Conservation (phyloP, 192 early-diverging fungal genomes). For the Entomortierella chlamydospora region DNA sequence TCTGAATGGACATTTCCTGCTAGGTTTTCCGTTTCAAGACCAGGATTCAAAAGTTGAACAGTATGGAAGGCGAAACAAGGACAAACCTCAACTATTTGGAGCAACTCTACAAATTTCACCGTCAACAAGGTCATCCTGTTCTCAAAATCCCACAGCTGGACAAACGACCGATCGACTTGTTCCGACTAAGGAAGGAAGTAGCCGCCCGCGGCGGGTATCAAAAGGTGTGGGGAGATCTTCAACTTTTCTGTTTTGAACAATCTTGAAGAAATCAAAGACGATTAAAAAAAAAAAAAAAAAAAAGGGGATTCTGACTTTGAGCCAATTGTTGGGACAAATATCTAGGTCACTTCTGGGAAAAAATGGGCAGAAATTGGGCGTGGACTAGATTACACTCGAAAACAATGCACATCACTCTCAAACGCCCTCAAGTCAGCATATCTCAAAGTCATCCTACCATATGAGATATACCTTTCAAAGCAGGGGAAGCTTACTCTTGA, state of each 20-base stretch:
- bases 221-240: slow-evolving; percentile 52
- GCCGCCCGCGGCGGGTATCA: slow-evolving; percentile 78
- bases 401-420: slow-evolving; percentile 80
- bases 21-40: slow-evolving; percentile 91
- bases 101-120: slow-evolving; percentile 90
- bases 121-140: slow-evolving; percentile 78
- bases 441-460: slow-evolving; percentile 73
- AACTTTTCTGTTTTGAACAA: too few species aligned
- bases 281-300: not conserved
- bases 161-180: slow-evolving; percentile 89
- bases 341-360: slow-evolving; percentile 78
- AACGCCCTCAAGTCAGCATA: slow-evolving; percentile 79
- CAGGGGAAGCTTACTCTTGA: slow-evolving; percentile 41
- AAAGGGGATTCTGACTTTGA: not conserved
- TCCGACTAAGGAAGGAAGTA: slow-evolving; percentile 85
- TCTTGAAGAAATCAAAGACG: too few species aligned
- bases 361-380: slow-evolving; percentile 92
- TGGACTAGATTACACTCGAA: slow-evolving; percentile 74
- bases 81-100: slow-evolving; percentile 90
- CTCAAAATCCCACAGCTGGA: slow-evolving; percentile 85
- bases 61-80: slow-evolving; percentile 90
- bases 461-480: slow-evolving; percentile 73
- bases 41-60: slow-evolving; percentile 91
- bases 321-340: not conserved
- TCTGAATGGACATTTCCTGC: not conserved